Conservation (phyloP, 2,329 filamentous ascomycete genomes). For the Rhynchosporium agropyri region DNA sequence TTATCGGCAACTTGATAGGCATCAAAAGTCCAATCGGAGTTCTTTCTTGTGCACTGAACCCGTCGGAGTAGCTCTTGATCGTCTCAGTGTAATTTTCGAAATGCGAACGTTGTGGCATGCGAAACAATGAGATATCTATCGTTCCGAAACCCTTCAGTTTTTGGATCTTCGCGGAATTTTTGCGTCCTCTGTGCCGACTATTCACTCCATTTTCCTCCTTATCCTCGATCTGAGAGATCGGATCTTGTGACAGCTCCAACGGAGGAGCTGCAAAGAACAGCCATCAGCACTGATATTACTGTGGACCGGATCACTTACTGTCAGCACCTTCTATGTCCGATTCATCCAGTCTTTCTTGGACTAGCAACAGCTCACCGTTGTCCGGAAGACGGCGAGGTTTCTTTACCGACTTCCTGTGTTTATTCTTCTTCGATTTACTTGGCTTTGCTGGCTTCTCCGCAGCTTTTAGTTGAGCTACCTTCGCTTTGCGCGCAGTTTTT, state of each 20-base stretch:
- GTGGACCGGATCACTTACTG: slow-evolving; percentile 14
- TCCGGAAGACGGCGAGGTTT: slow-evolving; percentile 29
- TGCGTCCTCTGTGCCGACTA: neutral
- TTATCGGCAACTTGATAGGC: slow-evolving; percentile 22
- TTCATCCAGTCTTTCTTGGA: slow-evolving; percentile 21
- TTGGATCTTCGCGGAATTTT: slow-evolving; percentile 6
- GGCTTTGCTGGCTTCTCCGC: neutral
- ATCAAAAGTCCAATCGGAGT: slow-evolving; percentile 33
- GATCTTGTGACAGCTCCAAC: slow-evolving; percentile 33
- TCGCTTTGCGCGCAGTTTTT: neutral
- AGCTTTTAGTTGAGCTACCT: neutral
- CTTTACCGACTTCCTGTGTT: slow-evolving; percentile 15
- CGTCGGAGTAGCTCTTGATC: slow-evolving; percentile 32
- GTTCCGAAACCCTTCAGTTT: slow-evolving; percentile 15
- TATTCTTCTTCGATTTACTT: slow-evolving; percentile 3
- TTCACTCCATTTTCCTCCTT: slow-evolving; percentile 1
- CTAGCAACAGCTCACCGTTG: slow-evolving; percentile 28
- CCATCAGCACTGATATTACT: neutral
- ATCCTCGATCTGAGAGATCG: slow-evolving; percentile 31
- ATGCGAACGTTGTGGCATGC: slow-evolving; percentile 26
- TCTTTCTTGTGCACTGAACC: slow-evolving; percentile 37
- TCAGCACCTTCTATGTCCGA: slow-evolving; percentile 18
- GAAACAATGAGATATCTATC: slow-evolving; percentile 29
- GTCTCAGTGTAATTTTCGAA: neutral
- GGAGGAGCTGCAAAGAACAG: slow-evolving; percentile 18